These are phyloP conservation scores for Astrothelium subdiscretum DNA, from an alignment of 495 filamentous ascomycete species.

Conservation along the genomic window DNA sequence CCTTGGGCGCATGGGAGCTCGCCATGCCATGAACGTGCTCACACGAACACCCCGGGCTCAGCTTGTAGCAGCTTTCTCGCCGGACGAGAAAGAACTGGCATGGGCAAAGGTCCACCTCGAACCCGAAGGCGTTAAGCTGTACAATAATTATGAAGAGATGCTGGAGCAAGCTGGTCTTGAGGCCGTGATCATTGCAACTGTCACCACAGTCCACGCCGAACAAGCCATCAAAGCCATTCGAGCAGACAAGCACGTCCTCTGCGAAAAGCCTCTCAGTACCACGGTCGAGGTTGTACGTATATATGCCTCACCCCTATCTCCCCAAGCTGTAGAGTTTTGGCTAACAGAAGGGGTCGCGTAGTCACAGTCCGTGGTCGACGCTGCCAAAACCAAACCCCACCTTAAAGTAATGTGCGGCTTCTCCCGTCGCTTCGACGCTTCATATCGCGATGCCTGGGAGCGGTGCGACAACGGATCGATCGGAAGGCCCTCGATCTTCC, in stretches of 20 bases:
- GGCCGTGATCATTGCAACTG: conserved; percentile 29
- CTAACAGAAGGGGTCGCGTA: not conserved
- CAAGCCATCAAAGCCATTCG: conserved; percentile 30
- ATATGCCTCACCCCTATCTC: not conserved
- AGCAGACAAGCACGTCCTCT: conserved; percentile 30
- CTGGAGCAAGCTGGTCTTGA: conserved; percentile 28
- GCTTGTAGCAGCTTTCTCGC: conserved; percentile 30
- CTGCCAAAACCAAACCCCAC: conserved; percentile 24
- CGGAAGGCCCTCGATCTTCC: conserved; percentile 31
- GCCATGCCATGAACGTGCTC: conserved; percentile 31
- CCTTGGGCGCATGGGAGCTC: conserved; percentile 34
- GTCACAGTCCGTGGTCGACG: conserved; percentile 28
- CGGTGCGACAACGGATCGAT: conserved; percentile 24
- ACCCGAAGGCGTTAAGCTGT: conserved; percentile 25
- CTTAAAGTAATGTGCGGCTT: conserved; percentile 33
- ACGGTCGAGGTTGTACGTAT: conserved; percentile 13
- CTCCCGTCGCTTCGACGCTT: conserved; percentile 33
- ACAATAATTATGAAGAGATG: conserved; percentile 32
- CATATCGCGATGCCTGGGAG: conserved; percentile 25
- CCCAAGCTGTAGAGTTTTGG: not conserved
- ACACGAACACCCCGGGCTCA: conserved; percentile 27
- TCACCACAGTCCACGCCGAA: conserved; percentile 31
- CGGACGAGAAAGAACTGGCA: conserved; percentile 20
- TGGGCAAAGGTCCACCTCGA: conserved; percentile 27
- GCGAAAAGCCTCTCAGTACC: conserved; percentile 35